Conservation (phyloP, 352 stramenopile species). For the Phytopythium aichiense region DNA sequence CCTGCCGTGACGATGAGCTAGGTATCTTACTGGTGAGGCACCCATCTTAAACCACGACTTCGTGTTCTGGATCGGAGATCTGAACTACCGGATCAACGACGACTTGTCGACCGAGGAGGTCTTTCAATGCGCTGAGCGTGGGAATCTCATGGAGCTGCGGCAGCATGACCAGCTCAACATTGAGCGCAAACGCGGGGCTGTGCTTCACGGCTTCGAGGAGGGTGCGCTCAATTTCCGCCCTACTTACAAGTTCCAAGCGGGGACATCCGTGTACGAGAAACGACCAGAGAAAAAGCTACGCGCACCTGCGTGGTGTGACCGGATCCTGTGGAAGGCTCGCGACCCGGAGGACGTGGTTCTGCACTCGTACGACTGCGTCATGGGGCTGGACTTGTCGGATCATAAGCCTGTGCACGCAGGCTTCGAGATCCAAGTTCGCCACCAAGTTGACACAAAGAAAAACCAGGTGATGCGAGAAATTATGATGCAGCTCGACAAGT, state of each 20-base stretch:
- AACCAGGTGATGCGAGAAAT: slow-evolving; percentile 91
- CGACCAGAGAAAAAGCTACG: slow-evolving; percentile 98
- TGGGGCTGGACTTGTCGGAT: slow-evolving; percentile 94
- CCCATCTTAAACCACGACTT: slow-evolving; percentile 97
- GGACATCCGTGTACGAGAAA: slow-evolving; percentile 95
- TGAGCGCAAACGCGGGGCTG: slow-evolving; percentile 64
- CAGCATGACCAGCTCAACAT: slow-evolving; percentile 61
- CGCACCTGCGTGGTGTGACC: slow-evolving; percentile 96
- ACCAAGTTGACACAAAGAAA: slow-evolving; percentile 90
- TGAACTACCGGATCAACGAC: slow-evolving; percentile 91
- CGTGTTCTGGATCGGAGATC: slow-evolving; percentile 96
- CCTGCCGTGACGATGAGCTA: slow-evolving; percentile 5
- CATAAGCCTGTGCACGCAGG: slow-evolving; percentile 97
- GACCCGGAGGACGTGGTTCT: slow-evolving; percentile 44
- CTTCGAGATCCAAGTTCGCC: slow-evolving; percentile 90
- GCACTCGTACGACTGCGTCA: slow-evolving; percentile 85
- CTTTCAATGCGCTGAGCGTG: slow-evolving; percentile 52
- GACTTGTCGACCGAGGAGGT: slow-evolving; percentile 72
- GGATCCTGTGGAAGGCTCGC: slow-evolving; percentile 81
- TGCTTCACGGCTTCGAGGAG: slow-evolving; percentile 90
- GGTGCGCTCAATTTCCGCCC: slow-evolving; percentile 90
- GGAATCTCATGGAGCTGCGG: slow-evolving; percentile 30
- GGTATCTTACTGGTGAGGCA: slow-evolving; percentile 47
- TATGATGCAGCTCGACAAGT: slow-evolving; percentile 93
- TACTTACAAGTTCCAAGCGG: slow-evolving; percentile 98